Conservation (phyloP, 768 basidiomycete genomes). For the Cystofilobasidium bisporidii region DNA sequence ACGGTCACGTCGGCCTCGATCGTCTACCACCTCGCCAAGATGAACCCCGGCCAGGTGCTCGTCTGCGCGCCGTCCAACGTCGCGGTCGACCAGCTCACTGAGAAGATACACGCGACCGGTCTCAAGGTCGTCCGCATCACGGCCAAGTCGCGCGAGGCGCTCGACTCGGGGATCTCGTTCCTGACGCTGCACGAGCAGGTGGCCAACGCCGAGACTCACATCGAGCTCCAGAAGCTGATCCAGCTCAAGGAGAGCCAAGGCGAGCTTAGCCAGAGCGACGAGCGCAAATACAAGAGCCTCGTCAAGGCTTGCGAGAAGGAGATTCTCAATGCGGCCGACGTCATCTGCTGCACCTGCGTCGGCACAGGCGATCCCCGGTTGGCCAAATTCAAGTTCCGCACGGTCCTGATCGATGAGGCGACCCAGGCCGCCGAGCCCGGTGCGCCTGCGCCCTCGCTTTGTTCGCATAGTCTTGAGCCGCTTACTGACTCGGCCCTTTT, state of each 20-base stretch:
- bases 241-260: constrained; percentile 97
- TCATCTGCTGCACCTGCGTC: constrained; percentile 97
- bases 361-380: constrained; percentile 93
- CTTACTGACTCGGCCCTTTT: too few relatives aligned
- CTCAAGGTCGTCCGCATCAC: constrained; percentile 95
- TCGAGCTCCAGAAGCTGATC: constrained; percentile 95
- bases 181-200: constrained; percentile 95
- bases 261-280: constrained; percentile 90
- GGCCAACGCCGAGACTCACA: constrained; percentile 87
- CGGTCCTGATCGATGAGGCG: constrained; percentile 95
- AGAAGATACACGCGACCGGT: constrained; percentile 98
- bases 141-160: constrained; percentile 94
- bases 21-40: constrained; percentile 96
- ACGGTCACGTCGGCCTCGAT: constrained; percentile 98
- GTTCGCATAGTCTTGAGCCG: background rate
- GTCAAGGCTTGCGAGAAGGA: constrained; percentile 96
- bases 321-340: constrained; percentile 86
- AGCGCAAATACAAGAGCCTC: constrained; percentile 93
- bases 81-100: constrained; percentile 96
- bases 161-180: constrained; percentile 90
- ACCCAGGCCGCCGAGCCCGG: constrained; percentile 97
- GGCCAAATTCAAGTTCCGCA: constrained; percentile 95
- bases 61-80: constrained; percentile 99
- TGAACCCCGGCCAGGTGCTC: constrained; percentile 98
- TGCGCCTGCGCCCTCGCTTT: constrained; percentile 38